A percentile compares a stretch with the other conserved stretches of the same genome.
These are phyloP conservation scores for Lanmaoa rubissima DNA, from an alignment of 768 basidiomycete species.

Conservation along the genomic window DNA sequence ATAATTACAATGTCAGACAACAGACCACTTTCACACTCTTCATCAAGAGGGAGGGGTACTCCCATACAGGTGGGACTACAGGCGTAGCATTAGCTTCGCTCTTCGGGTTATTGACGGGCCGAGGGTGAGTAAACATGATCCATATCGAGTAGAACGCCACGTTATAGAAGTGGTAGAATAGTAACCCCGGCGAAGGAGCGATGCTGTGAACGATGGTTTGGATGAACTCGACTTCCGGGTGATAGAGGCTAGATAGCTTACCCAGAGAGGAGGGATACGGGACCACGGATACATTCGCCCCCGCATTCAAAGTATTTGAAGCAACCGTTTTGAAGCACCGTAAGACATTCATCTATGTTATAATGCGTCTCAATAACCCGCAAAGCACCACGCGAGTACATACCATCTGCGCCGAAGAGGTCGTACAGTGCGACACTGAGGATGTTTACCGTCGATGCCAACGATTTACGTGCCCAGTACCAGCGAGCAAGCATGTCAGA, in stretches of 20 bases:
- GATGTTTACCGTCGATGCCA: slow-evolving; percentile 87
- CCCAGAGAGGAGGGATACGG: slow-evolving; percentile 89
- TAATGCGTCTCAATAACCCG: neutral
- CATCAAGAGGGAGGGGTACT: slow-evolving; percentile 67
- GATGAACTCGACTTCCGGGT: neutral
- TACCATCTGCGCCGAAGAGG: slow-evolving; percentile 90
- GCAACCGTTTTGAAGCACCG: slow-evolving; percentile 75
- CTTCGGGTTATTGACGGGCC: slow-evolving; percentile 14
- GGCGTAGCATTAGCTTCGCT: slow-evolving; percentile 38
- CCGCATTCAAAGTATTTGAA: slow-evolving; percentile 97
- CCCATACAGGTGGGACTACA: slow-evolving; percentile 44
- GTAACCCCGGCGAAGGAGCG: slow-evolving; percentile 71
- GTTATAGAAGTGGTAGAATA: slow-evolving; percentile 90
- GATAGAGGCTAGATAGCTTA: slow-evolving; percentile 36
- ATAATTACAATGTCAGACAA: slow-evolving; percentile 16
- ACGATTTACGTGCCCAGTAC: slow-evolving; percentile 84
- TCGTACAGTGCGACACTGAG: slow-evolving; percentile 92
- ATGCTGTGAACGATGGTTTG: slow-evolving; percentile 46
- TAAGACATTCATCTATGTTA: slow-evolving; percentile 57
- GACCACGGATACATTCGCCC: slow-evolving; percentile 83
- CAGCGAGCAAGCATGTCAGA: slow-evolving; percentile 58
- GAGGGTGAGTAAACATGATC: slow-evolving; percentile 74
- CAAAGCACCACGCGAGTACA: slow-evolving; percentile 29
- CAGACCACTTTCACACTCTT: slow-evolving; percentile 70
- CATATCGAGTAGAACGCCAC: slow-evolving; percentile 96